A percentile compares a stretch with the other conserved stretches of the same genome.
phyloP scores from a whole-genome alignment of 2,329 filamentous ascomycete genomes.

The Arachnomyces sp. region DNA sequence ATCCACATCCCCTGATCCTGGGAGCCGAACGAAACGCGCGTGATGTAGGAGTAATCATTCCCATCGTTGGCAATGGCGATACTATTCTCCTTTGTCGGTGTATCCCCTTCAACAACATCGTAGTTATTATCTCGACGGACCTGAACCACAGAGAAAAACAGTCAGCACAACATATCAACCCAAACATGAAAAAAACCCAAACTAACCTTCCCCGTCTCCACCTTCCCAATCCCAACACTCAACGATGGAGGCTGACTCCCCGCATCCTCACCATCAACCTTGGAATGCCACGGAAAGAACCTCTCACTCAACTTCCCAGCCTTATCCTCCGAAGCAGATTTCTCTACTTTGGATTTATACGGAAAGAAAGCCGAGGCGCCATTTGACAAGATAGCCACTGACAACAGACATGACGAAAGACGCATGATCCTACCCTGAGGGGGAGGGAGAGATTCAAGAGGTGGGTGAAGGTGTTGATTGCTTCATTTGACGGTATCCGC shows the following conservation, averaged over 20 bases:
- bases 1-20: slow-evolving; percentile 44
- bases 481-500: slow-evolving; percentile 36
- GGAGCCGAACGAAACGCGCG: slow-evolving; percentile 42
- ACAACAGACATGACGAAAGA: slow-evolving; percentile 29
- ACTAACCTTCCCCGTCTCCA: slow-evolving; percentile 17
- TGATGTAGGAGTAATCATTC: slow-evolving; percentile 47
- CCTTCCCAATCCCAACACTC: slow-evolving; percentile 33
- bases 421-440: slow-evolving; percentile 30
- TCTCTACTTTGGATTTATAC: slow-evolving; percentile 18
- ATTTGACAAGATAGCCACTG: slow-evolving; percentile 23
- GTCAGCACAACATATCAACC: not conserved
- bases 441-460: slow-evolving; percentile 10
- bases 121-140: slow-evolving; percentile 42
- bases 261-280: slow-evolving; percentile 15
- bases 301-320: slow-evolving; percentile 18
- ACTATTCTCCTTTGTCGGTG: slow-evolving; percentile 37
- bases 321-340: slow-evolving; percentile 3
- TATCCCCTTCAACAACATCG: slow-evolving; percentile 33
- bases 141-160: slow-evolving; percentile 17
- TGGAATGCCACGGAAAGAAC: slow-evolving; percentile 25
- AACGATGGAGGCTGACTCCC: slow-evolving; percentile 24
- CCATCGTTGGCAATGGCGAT: slow-evolving; percentile 47
- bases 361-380: slow-evolving; percentile 38
- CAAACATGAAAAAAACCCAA: not conserved
- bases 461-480: not conserved